Base-by-base conservation (phyloP, 768 basidiomycete genomes). In the Pholiota conissans region DNA sequence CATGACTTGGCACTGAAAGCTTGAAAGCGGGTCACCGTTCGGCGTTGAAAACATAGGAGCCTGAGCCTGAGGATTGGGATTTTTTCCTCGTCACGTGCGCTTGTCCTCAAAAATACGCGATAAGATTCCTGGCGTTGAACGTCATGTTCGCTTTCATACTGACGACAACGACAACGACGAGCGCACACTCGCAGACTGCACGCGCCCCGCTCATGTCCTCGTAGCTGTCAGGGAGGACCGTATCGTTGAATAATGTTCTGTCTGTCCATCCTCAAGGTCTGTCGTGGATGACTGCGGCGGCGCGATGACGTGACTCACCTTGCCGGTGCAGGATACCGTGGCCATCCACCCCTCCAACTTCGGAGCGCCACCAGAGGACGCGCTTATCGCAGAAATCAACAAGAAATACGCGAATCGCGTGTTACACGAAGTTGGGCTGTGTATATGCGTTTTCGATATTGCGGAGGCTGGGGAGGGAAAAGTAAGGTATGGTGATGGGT, bases 321-420 rank as follows among this genome's bases (percentile, higher is more conserved):
- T 24, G 28, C 53, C 35, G 6, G 27, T 24, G 18, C 52, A 96
- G 94, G 96, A 99, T 73, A 96, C 91, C 1, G 84, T 98, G 34
- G 84, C 92, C 2, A 79, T 99, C n/a, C 86, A 89, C 49, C 93
- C 96, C 7, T 80, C 84, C n/a, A 84, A 93, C 63, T 98, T 97
- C 66, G 88, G 84, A 6, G 76, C 85, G 0, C 86, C 90, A 1
- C 81, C 85, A 37, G 88, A 90, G 47, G 84, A 90, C 47, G 92
- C 94, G 0, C 82, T 98, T 63, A 87, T 82, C 26, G 83, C 87
- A 58, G 91, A 94, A 66, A 78, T 98, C 62, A 95, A 98, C 79
- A 91, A 91, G 70, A 97, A 97, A 73, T 98, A 96, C 63, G 91
- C 96, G 4, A 98, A 98, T 70, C 84, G 89, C 53, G 85, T 95